Percentiles rank a stretch among this genome's conserved stretches.
phyloP scores from a whole-genome alignment of 2,329 filamentous ascomycete genomes.

The Aspergillus sp. region DNA sequence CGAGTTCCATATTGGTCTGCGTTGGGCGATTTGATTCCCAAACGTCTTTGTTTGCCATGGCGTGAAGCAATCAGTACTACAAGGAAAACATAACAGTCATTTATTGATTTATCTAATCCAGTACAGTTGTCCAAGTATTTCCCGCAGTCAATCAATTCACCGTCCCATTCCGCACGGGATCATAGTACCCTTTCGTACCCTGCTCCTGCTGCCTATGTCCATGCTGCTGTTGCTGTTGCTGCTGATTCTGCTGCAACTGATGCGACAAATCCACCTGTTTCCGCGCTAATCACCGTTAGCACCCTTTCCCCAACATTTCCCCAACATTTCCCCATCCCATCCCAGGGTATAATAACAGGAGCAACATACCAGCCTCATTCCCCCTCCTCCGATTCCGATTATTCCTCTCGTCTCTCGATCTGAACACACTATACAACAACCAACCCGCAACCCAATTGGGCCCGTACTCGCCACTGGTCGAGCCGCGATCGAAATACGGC shows the following conservation, averaged over 20 bases:
- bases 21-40: no score
- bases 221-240: no score
- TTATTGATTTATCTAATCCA: background rate
- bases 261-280: conserved; percentile 14
- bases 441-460: conserved; percentile 43
- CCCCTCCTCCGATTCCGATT: conserved; percentile 39
- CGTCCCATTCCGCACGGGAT: conserved; percentile 35
- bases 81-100: no score
- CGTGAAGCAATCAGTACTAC: no score
- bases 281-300: background rate
- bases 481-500: conserved; percentile 34
- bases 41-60: no score
- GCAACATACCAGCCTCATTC: conserved; percentile 17
- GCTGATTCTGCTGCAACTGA: no score
- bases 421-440: conserved; percentile 43
- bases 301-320: background rate
- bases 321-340: no score
- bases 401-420: conserved; percentile 41
- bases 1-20: no score
- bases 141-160: conserved; percentile 1
- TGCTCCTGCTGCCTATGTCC: conserved; percentile 7
- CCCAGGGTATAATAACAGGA: conserved; percentile 5
- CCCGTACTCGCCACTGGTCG: conserved; percentile 37
- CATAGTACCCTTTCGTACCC: conserved; percentile 34
- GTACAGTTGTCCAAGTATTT: background rate